These are phyloP conservation scores for Rhodamnia argentea DNA, from an alignment of 345 rosid species.

Conservation along the genomic window DNA sequence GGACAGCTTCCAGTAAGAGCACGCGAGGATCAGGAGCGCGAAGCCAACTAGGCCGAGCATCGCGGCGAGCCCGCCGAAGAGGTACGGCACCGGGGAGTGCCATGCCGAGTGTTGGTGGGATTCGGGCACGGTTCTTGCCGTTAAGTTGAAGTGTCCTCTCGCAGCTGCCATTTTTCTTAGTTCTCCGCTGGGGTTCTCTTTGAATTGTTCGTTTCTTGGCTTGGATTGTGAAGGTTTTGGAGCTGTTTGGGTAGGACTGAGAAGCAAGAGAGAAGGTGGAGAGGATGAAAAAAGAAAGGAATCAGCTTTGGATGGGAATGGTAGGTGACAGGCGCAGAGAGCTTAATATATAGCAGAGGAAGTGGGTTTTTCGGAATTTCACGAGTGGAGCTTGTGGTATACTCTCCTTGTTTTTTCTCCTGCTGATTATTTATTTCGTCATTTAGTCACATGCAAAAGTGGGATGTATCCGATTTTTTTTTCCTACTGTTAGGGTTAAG, in stretches of 20 bases:
- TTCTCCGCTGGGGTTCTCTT: not conserved
- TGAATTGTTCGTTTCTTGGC: not conserved
- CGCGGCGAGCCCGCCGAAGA: conserved; percentile 90
- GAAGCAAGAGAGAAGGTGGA: not conserved
- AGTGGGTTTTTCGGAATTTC: not conserved
- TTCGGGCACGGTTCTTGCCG: conserved; percentile 4
- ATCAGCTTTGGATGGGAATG: not conserved
- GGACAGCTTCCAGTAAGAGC: conserved; percentile 88
- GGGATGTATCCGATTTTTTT: not conserved
- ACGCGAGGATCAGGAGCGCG: conserved; percentile 81
- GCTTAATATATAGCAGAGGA: not conserved
- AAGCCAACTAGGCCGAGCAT: conserved; percentile 90
- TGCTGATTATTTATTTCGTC: not conserved
- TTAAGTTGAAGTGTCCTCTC: conserved; percentile 28
- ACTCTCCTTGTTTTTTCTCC: not conserved
- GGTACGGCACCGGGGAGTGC: conserved; percentile 94
- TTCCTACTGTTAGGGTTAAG: not conserved
- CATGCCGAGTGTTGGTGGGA: conserved; percentile 46
- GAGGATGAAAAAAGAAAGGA: not conserved
- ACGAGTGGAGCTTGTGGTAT: not conserved
- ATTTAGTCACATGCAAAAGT: not conserved
- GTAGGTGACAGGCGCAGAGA: not conserved
- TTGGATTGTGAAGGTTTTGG: not conserved
- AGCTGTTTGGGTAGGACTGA: not conserved
- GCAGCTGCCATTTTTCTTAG: conserved; percentile 23